phyloP scores from a whole-genome alignment of 208 protist genomes.

The Trypanosoma grayi region DNA sequence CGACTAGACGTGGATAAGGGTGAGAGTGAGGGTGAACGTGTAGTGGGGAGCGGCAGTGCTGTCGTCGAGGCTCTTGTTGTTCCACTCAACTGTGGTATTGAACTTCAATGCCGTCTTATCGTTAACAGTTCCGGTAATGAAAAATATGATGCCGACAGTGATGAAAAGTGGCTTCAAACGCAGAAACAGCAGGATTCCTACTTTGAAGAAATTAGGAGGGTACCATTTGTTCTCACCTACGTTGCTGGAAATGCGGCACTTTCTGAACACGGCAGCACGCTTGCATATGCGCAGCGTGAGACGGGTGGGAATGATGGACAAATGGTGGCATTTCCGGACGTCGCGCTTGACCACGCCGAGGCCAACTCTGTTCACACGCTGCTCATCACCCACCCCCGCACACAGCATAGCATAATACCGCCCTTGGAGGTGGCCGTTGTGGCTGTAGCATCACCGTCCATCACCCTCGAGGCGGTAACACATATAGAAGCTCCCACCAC shows the following conservation, averaged over 20 bases:
- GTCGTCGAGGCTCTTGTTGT: neutral
- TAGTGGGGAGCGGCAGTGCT: neutral
- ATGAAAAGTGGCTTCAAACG: too few species aligned
- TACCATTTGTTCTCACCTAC: slow-evolving; percentile 30
- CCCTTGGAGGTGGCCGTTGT: slow-evolving; percentile 11
- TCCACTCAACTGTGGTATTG: neutral
- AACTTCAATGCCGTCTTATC: slow-evolving; percentile 6
- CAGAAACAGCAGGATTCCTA: neutral
- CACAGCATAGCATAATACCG: slow-evolving; percentile 14
- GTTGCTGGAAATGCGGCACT: slow-evolving; percentile 19
- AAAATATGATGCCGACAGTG: neutral
- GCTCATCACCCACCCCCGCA: slow-evolving; percentile 17
- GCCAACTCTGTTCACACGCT: slow-evolving; percentile 19
- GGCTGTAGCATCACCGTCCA: slow-evolving; percentile 9
- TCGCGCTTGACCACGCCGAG: slow-evolving; percentile 15
- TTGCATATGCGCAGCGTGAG: slow-evolving; percentile 9
- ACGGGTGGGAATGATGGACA: neutral
- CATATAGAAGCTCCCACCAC: neutral
- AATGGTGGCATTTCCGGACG: slow-evolving; percentile 14
- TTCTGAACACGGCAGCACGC: neutral
- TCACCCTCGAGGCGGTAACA: neutral
- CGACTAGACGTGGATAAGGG: neutral
- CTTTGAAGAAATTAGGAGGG: slow-evolving; percentile 11
- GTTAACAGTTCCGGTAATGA: neutral
- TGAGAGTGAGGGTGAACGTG: neutral